These are phyloP conservation scores for Macrolepiota dolichaula DNA, from an alignment of 768 basidiomycete genomes.

Conservation along the genomic window DNA sequence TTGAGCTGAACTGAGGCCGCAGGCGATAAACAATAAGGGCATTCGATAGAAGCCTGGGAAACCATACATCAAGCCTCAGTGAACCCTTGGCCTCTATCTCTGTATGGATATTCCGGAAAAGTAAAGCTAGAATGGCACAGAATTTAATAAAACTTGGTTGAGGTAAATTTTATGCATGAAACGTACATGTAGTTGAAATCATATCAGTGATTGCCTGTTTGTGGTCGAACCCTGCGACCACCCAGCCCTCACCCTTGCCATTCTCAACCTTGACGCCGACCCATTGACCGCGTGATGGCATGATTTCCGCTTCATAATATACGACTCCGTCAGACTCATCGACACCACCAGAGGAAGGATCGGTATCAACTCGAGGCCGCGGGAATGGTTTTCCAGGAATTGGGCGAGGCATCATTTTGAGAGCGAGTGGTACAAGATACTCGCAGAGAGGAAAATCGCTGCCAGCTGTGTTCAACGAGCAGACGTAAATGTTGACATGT, in stretches of 20 bases:
- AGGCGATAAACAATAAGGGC: conserved; percentile 66
- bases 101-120: conserved; percentile 34
- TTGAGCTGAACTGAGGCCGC: conserved; percentile 25
- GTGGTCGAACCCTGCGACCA: conserved; percentile 50
- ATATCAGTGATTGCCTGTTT: conserved; percentile 28
- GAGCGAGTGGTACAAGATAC: conserved; percentile 37
- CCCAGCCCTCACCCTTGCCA: conserved; percentile 57
- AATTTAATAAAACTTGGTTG: conserved; percentile 13
- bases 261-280: conserved; percentile 52
- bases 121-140: conserved; percentile 29
- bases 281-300: conserved; percentile 25
- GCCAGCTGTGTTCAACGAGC: conserved; percentile 23
- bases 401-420: conserved; percentile 66
- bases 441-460: conserved; percentile 31
- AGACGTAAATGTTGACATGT: conserved; percentile 44
- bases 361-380: conserved; percentile 60
- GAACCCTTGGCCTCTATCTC: conserved; percentile 26
- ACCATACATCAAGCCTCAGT: conserved; percentile 39
- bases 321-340: conserved; percentile 70
- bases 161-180: conserved; percentile 1
- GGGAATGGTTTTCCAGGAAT: conserved; percentile 55
- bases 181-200: conserved; percentile 43
- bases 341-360: conserved; percentile 21
- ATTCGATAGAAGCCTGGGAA: conserved; percentile 57
- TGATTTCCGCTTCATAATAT: conserved; percentile 47